phyloP scores from a whole-genome alignment of 768 basidiomycete genomes.

The Rossbeevera mucosa region DNA sequence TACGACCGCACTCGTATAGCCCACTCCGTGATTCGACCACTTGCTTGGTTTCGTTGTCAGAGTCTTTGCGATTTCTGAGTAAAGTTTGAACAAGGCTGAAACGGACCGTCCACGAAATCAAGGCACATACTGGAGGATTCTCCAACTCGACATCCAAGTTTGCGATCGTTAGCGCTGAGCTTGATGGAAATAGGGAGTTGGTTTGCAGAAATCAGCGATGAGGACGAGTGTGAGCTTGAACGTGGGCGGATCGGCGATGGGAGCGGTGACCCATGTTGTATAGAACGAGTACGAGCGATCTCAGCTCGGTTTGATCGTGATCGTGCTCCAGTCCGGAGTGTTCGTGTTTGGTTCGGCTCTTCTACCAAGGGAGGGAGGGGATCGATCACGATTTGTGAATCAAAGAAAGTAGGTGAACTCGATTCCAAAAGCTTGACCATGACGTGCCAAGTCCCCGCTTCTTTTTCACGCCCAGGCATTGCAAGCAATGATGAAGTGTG shows the following conservation, averaged over 20 bases:
- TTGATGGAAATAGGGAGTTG: slow-evolving; percentile 1
- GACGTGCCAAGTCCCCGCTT: slow-evolving; percentile 36
- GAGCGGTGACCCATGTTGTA: background rate
- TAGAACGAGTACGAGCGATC: background rate
- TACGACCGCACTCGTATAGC: slow-evolving; percentile 11
- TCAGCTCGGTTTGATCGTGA: background rate
- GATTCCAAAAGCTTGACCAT: slow-evolving; percentile 34
- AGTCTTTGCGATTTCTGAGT: background rate
- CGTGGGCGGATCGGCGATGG: no score
- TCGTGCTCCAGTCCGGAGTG: background rate
- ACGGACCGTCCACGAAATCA: background rate
- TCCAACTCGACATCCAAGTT: slow-evolving; percentile 7
- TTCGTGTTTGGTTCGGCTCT: background rate
- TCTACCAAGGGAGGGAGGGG: background rate
- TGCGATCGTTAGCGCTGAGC: no score
- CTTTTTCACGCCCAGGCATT: slow-evolving; percentile 1
- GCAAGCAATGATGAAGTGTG: background rate
- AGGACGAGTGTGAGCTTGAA: no score
- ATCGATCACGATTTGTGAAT: slow-evolving; percentile 12
- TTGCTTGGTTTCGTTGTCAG: slow-evolving; percentile 9
- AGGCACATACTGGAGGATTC: slow-evolving; percentile 5
- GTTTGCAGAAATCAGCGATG: background rate
- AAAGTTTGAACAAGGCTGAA: background rate
- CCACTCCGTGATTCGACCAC: slow-evolving; percentile 15
- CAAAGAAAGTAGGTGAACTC: slow-evolving; percentile 18